Conservation (phyloP, 306 rosid genomes). For the Pyrus betulifolia region DNA sequence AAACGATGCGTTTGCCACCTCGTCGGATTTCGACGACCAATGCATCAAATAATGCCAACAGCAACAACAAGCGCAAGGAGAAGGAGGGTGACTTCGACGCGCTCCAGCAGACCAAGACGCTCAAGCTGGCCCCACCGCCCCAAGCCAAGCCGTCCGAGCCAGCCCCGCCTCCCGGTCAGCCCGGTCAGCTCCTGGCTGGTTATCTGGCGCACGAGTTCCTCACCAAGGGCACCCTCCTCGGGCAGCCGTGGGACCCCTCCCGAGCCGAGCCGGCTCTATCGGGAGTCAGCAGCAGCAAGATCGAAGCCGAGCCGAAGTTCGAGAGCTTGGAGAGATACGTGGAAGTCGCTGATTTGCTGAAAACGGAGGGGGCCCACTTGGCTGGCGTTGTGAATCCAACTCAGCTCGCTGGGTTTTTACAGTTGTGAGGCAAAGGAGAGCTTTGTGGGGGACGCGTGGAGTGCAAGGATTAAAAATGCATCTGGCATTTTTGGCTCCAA, state of each 20-base stretch:
- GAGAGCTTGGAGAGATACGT: slow-evolving; percentile 46
- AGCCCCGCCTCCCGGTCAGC: slow-evolving; percentile 10
- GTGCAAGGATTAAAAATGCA: background rate
- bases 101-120: slow-evolving; percentile 35
- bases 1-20: slow-evolving; percentile 97
- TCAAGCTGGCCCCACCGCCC: slow-evolving; percentile 31
- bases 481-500: background rate
- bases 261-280: slow-evolving; percentile 3
- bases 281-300: background rate
- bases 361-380: slow-evolving; percentile 51
- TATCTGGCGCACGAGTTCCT: slow-evolving; percentile 86
- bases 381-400: slow-evolving; percentile 79
- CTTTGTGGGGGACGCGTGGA: background rate
- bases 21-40: slow-evolving; percentile 54
- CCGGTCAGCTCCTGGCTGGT: slow-evolving; percentile 57
- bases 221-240: slow-evolving; percentile 64
- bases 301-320: slow-evolving; percentile 11
- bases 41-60: slow-evolving; percentile 9
- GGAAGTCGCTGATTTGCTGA: slow-evolving; percentile 55
- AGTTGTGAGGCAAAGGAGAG: slow-evolving; percentile 38
- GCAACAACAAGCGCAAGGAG: slow-evolving; percentile 54
- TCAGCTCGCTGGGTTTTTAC: slow-evolving; percentile 61
- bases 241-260: slow-evolving; percentile 50
- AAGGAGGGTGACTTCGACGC: slow-evolving; percentile 37
- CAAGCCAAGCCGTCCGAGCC: background rate